Conservation (phyloP, 768 basidiomycete species). For the Pisolithus tinctorius region DNA sequence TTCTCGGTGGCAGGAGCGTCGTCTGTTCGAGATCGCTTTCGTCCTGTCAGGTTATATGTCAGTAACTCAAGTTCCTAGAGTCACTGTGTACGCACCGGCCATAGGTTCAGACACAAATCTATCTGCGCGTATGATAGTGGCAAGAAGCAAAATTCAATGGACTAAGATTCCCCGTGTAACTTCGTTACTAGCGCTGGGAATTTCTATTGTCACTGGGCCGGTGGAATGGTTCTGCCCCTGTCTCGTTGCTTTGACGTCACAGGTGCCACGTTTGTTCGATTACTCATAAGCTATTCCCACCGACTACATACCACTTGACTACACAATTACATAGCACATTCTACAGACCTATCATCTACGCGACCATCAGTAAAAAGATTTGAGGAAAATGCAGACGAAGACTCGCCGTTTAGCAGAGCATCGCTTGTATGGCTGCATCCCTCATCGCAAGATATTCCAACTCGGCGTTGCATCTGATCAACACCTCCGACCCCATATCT, state of each 20-base stretch:
- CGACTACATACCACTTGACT: neutral
- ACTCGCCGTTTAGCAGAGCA: constrained; percentile 18
- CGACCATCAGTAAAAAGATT: neutral
- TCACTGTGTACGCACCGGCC: constrained; percentile 20
- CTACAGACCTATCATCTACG: neutral
- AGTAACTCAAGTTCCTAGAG: constrained; percentile 8
- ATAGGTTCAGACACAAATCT: constrained; percentile 7
- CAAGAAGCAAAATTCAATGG: no score
- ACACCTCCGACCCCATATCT: constrained; percentile 1
- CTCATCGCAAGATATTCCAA: constrained; percentile 5
- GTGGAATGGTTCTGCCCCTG: neutral
- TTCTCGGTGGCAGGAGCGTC: constrained; percentile 16
- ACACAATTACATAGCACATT: neutral
- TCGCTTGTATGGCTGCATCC: neutral
- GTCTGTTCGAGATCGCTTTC: constrained; percentile 42
- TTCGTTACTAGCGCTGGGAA: no score
- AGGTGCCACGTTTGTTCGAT: neutral
- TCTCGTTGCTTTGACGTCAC: constrained; percentile 24
- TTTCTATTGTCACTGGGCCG: neutral
- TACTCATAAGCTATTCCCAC: neutral
- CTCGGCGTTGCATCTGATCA: constrained; percentile 2
- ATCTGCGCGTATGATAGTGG: no score
- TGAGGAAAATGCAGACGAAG: neutral
- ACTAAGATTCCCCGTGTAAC: no score
- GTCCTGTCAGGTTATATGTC: constrained; percentile 23